A percentile compares a stretch with the other conserved stretches of the same genome.
Conservation (phyloP, 78 protist genomes). For the Protostelium mycophagum region DNA sequence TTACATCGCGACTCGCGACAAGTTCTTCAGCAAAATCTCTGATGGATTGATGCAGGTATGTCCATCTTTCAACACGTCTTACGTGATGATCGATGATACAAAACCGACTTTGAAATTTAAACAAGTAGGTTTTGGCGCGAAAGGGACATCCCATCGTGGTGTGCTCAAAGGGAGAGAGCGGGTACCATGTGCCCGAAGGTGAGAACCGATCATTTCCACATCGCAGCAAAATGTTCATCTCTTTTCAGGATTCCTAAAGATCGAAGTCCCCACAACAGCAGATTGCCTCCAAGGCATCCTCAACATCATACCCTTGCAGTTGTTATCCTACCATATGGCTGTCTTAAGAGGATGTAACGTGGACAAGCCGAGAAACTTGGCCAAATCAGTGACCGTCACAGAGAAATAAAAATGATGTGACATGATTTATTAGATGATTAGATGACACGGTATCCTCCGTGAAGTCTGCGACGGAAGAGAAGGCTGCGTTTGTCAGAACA, state of each 20-base stretch:
- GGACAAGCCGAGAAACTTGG: conserved; percentile 91
- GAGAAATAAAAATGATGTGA: neutral
- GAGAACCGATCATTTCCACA: too few species aligned
- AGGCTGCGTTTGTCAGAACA: neutral
- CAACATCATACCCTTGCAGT: conserved; percentile 81
- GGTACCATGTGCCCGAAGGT: neutral
- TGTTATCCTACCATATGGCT: conserved; percentile 80
- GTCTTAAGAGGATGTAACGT: conserved; percentile 54
- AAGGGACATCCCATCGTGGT: conserved; percentile 53
- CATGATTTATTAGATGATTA: neutral
- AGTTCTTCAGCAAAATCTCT: neutral
- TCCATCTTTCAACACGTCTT: neutral
- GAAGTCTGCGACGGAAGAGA: neutral
- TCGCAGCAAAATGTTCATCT: too few species aligned
- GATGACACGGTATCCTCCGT: neutral
- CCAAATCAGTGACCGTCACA: conserved; percentile 85
- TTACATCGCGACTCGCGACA: conserved; percentile 23
- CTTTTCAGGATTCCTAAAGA: neutral
- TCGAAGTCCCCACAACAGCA: conserved; percentile 21
- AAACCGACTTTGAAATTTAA: too few species aligned
- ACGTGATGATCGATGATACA: too few species aligned
- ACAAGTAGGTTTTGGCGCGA: conserved; percentile 54
- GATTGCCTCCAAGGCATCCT: conserved; percentile 58
- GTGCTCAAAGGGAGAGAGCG: conserved; percentile 13
- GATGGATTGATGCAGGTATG: neutral